These are phyloP conservation scores for Circinella umbellata DNA, from an alignment of 371 early-diverging fungal genomes.

Conservation along the genomic window DNA sequence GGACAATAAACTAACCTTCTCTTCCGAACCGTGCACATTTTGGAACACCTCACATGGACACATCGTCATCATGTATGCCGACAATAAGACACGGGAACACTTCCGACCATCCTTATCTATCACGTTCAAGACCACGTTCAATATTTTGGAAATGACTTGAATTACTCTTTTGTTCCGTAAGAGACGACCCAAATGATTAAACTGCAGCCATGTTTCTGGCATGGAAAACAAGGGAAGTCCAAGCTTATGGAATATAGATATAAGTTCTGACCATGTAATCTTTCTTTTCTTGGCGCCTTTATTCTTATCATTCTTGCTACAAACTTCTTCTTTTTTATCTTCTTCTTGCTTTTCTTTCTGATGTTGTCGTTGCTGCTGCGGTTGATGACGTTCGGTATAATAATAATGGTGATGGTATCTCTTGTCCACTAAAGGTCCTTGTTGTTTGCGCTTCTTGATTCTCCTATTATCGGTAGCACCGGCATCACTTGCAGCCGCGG, in stretches of 20 bases:
- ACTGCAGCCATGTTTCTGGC: conserved; percentile 33
- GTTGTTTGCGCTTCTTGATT: conserved; percentile 24
- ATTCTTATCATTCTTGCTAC: no score
- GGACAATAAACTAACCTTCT: conserved; percentile 31
- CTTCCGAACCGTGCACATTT: conserved; percentile 48
- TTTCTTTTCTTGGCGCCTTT: neutral
- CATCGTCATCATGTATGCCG: conserved; percentile 71
- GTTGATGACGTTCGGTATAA: neutral
- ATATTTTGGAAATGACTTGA: conserved; percentile 33
- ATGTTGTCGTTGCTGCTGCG: neutral
- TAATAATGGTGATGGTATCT: no score
- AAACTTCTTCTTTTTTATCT: conserved; percentile 13
- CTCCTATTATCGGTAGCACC: conserved; percentile 16
- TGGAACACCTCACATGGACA: conserved; percentile 66
- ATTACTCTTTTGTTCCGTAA: conserved; percentile 41
- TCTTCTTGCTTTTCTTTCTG: conserved; percentile 19
- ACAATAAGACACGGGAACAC: conserved; percentile 64
- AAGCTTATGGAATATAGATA: conserved; percentile 25
- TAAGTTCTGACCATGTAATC: neutral
- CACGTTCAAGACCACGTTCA: conserved; percentile 32
- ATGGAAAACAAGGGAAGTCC: conserved; percentile 33
- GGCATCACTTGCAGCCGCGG: conserved; percentile 25
- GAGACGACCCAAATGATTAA: conserved; percentile 33
- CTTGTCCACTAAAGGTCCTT: neutral
- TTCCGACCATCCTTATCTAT: conserved; percentile 42